phyloP scores from a whole-genome alignment of 495 filamentous ascomycete species.

The Pyrenula massariospora region DNA sequence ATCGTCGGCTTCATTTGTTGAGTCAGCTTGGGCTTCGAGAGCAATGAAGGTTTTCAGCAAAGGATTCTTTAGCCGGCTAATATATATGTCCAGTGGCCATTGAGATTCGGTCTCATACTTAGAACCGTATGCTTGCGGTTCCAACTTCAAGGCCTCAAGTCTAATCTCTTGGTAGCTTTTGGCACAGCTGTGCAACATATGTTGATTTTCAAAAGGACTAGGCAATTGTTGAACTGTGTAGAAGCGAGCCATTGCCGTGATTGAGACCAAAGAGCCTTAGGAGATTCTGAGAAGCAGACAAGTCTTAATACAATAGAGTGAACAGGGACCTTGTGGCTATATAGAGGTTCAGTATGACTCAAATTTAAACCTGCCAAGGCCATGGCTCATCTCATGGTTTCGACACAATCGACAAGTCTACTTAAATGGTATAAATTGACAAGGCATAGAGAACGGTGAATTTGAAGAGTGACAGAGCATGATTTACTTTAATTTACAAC shows the following conservation, averaged over 20 bases:
- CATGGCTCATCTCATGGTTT: too few relatives aligned
- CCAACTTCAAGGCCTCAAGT: conserved; percentile 16
- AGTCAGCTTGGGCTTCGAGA: conserved; percentile 12
- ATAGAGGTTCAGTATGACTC: too few relatives aligned
- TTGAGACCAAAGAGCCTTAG: background rate
- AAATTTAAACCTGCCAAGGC: too few relatives aligned
- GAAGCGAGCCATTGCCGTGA: background rate
- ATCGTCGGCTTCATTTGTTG: conserved; percentile 10
- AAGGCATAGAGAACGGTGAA: too few relatives aligned
- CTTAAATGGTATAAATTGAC: too few relatives aligned
- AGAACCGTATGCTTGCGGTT: conserved; percentile 32
- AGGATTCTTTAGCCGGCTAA: conserved; percentile 31
- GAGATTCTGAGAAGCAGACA: too few relatives aligned
- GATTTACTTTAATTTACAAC: too few relatives aligned
- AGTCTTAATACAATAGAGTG: too few relatives aligned
- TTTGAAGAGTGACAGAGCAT: too few relatives aligned
- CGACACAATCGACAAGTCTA: too few relatives aligned
- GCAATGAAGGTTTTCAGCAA: conserved; percentile 25
- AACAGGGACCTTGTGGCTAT: too few relatives aligned
- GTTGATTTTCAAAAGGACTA: conserved; percentile 2
- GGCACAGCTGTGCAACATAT: conserved; percentile 4
- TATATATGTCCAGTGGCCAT: conserved; percentile 28
- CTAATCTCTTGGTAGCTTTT: conserved; percentile 14
- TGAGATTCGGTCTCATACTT: conserved; percentile 31
- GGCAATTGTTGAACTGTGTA: conserved; percentile 5